Percentiles rank a stretch among this genome's conserved stretches.
Evolutionary conservation across 768 basidiomycete species (phyloP).

Genomic region (Calvatia gigantea): DNA sequence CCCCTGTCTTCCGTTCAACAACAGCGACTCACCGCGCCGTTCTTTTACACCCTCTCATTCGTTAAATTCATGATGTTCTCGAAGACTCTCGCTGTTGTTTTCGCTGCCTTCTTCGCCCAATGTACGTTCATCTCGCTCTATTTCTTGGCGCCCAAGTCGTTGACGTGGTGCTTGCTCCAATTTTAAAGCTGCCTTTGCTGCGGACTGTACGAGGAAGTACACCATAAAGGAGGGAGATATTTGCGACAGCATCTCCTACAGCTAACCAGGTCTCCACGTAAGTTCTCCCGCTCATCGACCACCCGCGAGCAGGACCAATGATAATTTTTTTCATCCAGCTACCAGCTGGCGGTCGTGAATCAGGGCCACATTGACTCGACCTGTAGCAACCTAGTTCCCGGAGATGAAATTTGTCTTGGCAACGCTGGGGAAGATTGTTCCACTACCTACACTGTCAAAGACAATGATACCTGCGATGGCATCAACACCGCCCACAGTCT

Average conservation of each 20-base stretch:
- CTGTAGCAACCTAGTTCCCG: constrained; percentile 59
- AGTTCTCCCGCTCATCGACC: constrained; percentile 16
- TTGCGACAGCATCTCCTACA: constrained; percentile 67
- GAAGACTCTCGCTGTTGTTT: constrained; percentile 28
- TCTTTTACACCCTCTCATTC: constrained; percentile 12
- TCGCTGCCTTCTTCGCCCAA: constrained; percentile 45
- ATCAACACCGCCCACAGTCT: constrained; percentile 38
- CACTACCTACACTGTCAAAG: constrained; percentile 51
- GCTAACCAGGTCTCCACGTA: constrained; percentile 61
- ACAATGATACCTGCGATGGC: constrained; percentile 56
- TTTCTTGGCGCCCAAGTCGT: not conserved
- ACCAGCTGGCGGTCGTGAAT: constrained; percentile 72
- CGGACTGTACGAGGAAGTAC: constrained; percentile 55
- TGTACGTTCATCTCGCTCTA: constrained; percentile 25
- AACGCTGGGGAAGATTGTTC: constrained; percentile 56
- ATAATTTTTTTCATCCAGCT: constrained; percentile 35
- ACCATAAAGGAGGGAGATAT: constrained; percentile 55
- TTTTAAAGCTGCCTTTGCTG: constrained; percentile 29
- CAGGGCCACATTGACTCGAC: constrained; percentile 38
- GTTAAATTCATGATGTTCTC: constrained; percentile 17
- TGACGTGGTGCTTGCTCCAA: not conserved
- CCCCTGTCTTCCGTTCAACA: too few relatives aligned
- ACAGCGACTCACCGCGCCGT: constrained; percentile 6
- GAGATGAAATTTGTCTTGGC: constrained; percentile 60
- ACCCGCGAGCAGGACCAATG: not conserved